Evolutionary conservation across 495 filamentous ascomycete species (phyloP), one percentile per base, ranked within the genome.

Genomic region (Podospora didyma): DNA sequence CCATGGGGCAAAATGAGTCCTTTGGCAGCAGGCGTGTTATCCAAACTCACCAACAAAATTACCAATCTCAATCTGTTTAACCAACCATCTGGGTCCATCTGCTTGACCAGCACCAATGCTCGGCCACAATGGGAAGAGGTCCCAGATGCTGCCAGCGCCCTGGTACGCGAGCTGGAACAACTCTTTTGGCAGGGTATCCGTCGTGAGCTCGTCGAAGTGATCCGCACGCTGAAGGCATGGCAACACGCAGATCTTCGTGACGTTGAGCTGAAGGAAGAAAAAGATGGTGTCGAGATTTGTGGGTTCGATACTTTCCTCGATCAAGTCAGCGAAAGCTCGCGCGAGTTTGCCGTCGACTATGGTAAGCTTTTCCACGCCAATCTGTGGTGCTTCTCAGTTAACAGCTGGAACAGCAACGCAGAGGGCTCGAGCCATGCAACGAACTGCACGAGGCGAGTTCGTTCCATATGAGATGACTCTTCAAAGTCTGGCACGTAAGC

Each of bases 251-350:
- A 37, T 37, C 34, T 37, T 14, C 34, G 34, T 14, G 42, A 45
- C 19, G 42, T n/a, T 9, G 42, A 20, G 42, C 42, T 45, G 42
- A 20, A 45, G 7, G 42, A 45, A 16, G 46, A 49, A 14, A 21
- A 49, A 49, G n/a, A 49, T 11, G 46, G 21, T 11, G 19, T 49
- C 21, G 19, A 49, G 19, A 49, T 49, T 11, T 26, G 10, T 26
- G 46, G 46, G 10, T 49, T 49, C 54, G 54, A 57, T 21, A 57
- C 54, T 0, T 57, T 57, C 34, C 48, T 57, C 35, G 54, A 57
- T 24, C 46, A 51, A 28, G 54, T 57, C 22, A 57, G 54, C 54
- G 31, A 57, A 22, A 57, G 54, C 47, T 57, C 54, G 16, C 54
- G 54, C 54, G 28, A 57, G 26, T 57, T 57, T 39, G 23, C 31